Evolutionary conservation across 768 basidiomycete genomes (phyloP), one percentile per base, ranked within the genome.

Genomic region (Lactarius sp.): DNA sequence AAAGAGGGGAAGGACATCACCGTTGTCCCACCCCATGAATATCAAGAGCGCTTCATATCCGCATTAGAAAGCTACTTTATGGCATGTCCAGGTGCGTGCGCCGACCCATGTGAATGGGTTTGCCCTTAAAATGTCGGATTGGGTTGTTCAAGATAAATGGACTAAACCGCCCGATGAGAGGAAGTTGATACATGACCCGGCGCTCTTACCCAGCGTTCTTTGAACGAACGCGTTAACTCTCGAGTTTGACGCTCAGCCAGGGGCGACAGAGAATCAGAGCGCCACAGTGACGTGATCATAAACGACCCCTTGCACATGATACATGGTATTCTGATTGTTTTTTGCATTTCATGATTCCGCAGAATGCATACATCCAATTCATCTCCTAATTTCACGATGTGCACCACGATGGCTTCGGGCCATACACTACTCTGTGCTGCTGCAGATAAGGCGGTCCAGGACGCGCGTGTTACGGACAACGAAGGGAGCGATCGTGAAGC

Each of bases 11-110:
- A 90, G 66, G 86, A 91, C 39, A 84, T 90, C 9, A 93, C 90
- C 0, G 87, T 92, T 13, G 79, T 93, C 47, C 90, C 90, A 1
- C 90, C 90, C 2, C 77, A 81, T 4, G 89, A 92, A 71, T 93
- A 93, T 70, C 84, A 87, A 56, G 85, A 90, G 47, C 81, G 90
- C 0, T 91, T 93, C 68, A 81, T 88, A 53, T 83, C 73, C 59
- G 84, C 90, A 4, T 75, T 93, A 62, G 85, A 88, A 56, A 77
- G 81, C 10, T 93, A 93, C 72, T 91, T 92, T 70, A 71, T 89
- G 16, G 85, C 86, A 36, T 90, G 88, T 74, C 88, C 88, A 67
- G 88, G 87, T 87, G 58, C 44, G 76, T 41, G 74, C 69, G 8
- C 14, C 34, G n/a, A 33, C 12, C 4, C n/a, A 9, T 37, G 37